Percentiles rank a stretch among this genome's conserved stretches.
These are phyloP conservation scores for Rosellinia necatrix DNA, from an alignment of 2,329 filamentous ascomycete genomes.

Conservation along the genomic window DNA sequence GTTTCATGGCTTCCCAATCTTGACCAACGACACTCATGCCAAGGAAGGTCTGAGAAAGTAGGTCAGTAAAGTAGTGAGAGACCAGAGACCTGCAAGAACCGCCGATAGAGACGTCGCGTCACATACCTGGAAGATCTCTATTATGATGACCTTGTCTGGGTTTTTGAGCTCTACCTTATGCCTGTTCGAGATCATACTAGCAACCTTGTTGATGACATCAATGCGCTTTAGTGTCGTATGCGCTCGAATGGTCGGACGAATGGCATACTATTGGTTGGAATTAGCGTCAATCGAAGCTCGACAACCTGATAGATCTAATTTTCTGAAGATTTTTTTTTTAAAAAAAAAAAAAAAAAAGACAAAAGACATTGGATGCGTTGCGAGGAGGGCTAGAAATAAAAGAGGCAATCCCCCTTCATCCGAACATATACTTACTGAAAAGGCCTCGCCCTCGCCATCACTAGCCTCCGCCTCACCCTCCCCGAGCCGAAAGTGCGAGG, in stretches of 20 bases:
- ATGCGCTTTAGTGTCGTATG: conserved; percentile 71
- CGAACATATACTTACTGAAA: conserved; percentile 48
- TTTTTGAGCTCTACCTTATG: conserved; percentile 79
- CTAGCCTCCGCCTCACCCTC: conserved; percentile 28
- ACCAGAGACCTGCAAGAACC: not conserved
- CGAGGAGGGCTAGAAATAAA: not conserved
- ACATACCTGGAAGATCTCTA: conserved; percentile 85
- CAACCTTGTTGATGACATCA: conserved; percentile 72
- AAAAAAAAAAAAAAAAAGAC: no score
- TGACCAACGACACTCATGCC: conserved; percentile 79
- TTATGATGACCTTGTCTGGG: conserved; percentile 78
- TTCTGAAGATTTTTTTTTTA: no score
- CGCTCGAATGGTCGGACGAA: conserved; percentile 76
- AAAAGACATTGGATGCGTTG: not conserved
- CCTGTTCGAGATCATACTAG: conserved; percentile 63
- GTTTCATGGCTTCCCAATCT: conserved; percentile 75
- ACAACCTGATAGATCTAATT: not conserved
- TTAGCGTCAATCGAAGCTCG: conserved; percentile 14
- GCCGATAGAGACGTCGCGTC: conserved; percentile 37
- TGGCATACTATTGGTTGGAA: conserved; percentile 69
- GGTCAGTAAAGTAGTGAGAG: conserved; percentile 5
- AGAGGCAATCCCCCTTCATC: not conserved
- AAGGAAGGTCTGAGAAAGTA: conserved; percentile 63
- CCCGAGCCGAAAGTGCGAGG: conserved; percentile 62
- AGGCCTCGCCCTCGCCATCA: conserved; percentile 28